These are phyloP conservation scores for Pseudocohnilembus persalinus DNA, from an alignment of 169 alveolate species.

Conservation along the genomic window DNA sequence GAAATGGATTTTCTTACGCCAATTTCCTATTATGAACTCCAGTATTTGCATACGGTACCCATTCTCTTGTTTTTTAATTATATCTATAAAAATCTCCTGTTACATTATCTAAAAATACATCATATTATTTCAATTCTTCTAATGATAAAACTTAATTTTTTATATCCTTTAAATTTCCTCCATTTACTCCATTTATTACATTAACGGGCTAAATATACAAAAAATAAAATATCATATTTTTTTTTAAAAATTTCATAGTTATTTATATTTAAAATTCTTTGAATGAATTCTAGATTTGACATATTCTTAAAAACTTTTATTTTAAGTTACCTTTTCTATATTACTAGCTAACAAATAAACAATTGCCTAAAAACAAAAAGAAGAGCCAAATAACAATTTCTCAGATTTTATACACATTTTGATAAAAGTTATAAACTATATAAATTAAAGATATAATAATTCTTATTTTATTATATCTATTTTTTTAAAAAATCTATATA, in stretches of 20 bases:
- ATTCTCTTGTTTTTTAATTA: neutral
- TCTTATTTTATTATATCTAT: too few relatives aligned
- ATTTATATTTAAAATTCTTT: neutral
- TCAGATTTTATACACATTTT: constrained; percentile 37
- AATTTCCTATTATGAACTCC: constrained; percentile 21
- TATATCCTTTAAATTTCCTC: constrained; percentile 25
- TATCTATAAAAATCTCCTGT: constrained; percentile 22
- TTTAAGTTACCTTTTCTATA: constrained; percentile 20
- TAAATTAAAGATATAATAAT: neutral
- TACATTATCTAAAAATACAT: constrained; percentile 43
- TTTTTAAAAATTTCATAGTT: neutral
- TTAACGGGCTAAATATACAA: constrained; percentile 28
- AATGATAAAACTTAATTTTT: constrained; percentile 1
- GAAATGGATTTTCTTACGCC: constrained; percentile 14
- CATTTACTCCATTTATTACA: constrained; percentile 41
- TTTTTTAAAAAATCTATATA: neutral
- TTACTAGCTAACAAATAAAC: constrained; percentile 33
- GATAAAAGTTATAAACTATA: constrained; percentile 25
- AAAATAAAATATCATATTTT: neutral
- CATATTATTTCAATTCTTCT: constrained; percentile 23
- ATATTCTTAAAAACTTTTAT: too few relatives aligned
- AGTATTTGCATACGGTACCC: constrained; percentile 11
- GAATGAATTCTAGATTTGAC: too few relatives aligned
- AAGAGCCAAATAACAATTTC: constrained; percentile 37
- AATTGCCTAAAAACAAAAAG: constrained; percentile 34